phyloP scores from a whole-genome alignment of 192 early-diverging fungal species.

The Coemansia erecta region DNA sequence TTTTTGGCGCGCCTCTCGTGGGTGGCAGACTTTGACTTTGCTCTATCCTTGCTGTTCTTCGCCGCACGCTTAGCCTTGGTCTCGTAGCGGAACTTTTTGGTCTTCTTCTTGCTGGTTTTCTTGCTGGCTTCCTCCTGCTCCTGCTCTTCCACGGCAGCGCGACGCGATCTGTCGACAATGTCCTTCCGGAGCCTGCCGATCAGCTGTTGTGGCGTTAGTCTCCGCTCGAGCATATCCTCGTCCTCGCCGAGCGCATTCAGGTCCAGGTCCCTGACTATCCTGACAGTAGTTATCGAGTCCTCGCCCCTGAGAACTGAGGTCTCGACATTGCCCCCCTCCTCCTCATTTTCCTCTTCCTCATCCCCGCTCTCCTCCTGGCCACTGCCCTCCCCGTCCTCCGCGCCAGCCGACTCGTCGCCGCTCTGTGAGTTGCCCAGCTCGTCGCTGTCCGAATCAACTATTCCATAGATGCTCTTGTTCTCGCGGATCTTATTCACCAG shows the following conservation, averaged over 20 bases:
- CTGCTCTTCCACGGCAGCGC: slow-evolving; percentile 6
- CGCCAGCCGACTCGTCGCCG: slow-evolving; percentile 5
- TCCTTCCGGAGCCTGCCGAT: slow-evolving; percentile 17
- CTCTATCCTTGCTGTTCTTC: slow-evolving; percentile 7
- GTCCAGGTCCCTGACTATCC: slow-evolving; percentile 68
- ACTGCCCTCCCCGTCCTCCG: slow-evolving; percentile 16
- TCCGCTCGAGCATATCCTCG: slow-evolving; percentile 14
- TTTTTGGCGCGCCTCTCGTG: slow-evolving; percentile 2
- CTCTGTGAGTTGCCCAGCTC: slow-evolving; percentile 20
- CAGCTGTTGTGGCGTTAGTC: slow-evolving; percentile 27
- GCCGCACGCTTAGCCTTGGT: slow-evolving; percentile 42
- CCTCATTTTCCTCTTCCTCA: slow-evolving; percentile 43
- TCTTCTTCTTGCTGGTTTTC: slow-evolving; percentile 15
- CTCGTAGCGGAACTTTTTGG: slow-evolving; percentile 51
- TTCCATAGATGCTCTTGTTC: slow-evolving; percentile 39
- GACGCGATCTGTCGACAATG: slow-evolving; percentile 3
- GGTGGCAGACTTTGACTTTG: not conserved
- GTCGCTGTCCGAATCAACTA: slow-evolving; percentile 31
- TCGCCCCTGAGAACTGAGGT: slow-evolving; percentile 54
- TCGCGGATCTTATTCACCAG: slow-evolving; percentile 52
- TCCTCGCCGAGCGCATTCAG: slow-evolving; percentile 26
- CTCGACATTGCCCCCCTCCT: slow-evolving; percentile 14
- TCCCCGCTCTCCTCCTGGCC: slow-evolving; percentile 6
- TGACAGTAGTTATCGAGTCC: slow-evolving; percentile 65
- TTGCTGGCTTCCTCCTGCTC: slow-evolving; percentile 5